Conservation (phyloP, 2,329 filamentous ascomycete genomes). For the Beauveria caledonica region DNA sequence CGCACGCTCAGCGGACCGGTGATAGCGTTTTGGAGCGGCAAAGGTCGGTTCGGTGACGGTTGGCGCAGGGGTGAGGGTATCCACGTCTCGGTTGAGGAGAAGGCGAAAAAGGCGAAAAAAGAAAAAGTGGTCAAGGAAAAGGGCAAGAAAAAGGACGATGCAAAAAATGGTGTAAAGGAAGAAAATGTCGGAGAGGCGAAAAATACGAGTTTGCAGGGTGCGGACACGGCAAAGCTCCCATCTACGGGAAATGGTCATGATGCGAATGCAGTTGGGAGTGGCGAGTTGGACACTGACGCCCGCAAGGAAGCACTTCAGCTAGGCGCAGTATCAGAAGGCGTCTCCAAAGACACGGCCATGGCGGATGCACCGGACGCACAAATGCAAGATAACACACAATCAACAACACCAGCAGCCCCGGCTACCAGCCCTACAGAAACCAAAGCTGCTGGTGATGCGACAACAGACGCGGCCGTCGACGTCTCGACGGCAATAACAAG, state of each 20-base stretch:
- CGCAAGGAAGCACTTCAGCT: background rate
- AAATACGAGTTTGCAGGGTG: background rate
- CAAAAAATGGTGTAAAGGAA: conserved; percentile 13
- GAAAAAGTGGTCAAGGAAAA: conserved; percentile 30
- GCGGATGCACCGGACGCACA: background rate
- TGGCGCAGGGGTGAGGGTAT: conserved; percentile 65
- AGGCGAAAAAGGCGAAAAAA: conserved; percentile 50
- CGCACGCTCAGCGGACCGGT: conserved; percentile 82
- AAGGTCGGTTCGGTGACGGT: conserved; percentile 71
- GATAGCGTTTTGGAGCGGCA: conserved; percentile 89
- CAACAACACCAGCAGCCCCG: background rate
- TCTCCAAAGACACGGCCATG: background rate
- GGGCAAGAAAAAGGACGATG: conserved; percentile 22
- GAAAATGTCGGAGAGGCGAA: conserved; percentile 9
- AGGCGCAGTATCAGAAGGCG: background rate
- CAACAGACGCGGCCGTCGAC: background rate
- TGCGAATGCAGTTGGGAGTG: background rate
- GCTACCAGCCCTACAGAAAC: background rate
- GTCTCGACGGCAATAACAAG: background rate
- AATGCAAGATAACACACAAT: background rate
- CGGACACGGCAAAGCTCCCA: background rate
- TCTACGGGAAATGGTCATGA: background rate
- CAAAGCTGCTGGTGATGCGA: background rate
- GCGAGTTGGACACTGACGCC: background rate
- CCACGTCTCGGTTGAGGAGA: conserved; percentile 53